phyloP scores from a whole-genome alignment of 345 rosid species.

The Syzygium aromaticum region DNA sequence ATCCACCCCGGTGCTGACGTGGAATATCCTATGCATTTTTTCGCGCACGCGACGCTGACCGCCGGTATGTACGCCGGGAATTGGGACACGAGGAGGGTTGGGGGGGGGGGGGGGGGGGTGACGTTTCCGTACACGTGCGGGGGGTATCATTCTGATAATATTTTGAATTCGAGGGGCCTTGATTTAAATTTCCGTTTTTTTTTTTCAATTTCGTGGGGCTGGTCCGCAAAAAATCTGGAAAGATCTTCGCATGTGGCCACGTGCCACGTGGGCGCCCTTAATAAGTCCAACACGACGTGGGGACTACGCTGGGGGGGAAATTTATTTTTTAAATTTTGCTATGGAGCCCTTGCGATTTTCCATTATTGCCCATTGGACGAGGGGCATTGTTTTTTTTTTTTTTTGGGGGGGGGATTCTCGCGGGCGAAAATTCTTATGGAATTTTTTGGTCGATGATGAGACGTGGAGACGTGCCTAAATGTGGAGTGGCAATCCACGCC shows the following conservation, averaged over 20 bases:
- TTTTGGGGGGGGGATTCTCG: too few species aligned
- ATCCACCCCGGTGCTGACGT: not conserved
- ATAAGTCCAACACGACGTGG: not conserved
- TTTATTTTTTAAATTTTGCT: not conserved
- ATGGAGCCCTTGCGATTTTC: not conserved
- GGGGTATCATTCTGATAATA: not conserved
- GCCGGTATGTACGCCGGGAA: not conserved
- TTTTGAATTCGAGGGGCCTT: not conserved
- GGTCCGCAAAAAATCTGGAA: not conserved
- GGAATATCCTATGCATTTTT: not conserved
- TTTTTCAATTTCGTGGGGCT: not conserved
- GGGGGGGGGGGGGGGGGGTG: not conserved
- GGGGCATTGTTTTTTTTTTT: not conserved
- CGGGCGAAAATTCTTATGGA: not conserved
- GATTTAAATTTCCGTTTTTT: not conserved
- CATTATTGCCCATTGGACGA: not conserved
- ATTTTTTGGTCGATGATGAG: not conserved
- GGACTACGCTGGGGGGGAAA: not conserved
- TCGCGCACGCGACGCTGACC: not conserved
- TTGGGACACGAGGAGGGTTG: too few species aligned
- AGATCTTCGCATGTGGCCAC: not conserved
- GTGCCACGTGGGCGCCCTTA: not conserved
- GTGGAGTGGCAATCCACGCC: not conserved
- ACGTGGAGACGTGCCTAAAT: not conserved
- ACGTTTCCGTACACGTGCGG: not conserved